Evolutionary conservation across 352 stramenopile species (phyloP).

Genomic region (Phytophthora capsici): DNA sequence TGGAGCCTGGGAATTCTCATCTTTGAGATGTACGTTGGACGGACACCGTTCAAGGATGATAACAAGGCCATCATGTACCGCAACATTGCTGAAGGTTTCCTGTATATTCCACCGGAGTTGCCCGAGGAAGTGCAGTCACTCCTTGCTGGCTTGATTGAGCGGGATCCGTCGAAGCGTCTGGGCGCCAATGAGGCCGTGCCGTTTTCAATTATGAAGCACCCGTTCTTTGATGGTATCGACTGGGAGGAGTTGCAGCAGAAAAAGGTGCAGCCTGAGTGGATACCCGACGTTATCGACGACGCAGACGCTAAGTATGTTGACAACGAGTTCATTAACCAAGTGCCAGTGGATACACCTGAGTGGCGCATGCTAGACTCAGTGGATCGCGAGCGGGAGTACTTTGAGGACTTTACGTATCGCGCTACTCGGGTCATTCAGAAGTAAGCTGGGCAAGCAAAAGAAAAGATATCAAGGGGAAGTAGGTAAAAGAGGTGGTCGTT

Average conservation of each 20-base stretch:
- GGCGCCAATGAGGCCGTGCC: constrained; percentile 79
- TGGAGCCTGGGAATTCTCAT: constrained; percentile 92
- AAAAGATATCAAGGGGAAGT: constrained; percentile 12
- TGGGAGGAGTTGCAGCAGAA: constrained; percentile 88
- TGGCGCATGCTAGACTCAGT: constrained; percentile 91
- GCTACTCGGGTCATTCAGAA: constrained; percentile 79
- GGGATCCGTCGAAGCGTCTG: constrained; percentile 75
- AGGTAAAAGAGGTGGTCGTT: constrained; percentile 24
- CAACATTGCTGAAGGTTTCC: constrained; percentile 86
- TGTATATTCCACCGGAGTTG: constrained; percentile 83
- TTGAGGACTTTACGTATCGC: constrained; percentile 88
- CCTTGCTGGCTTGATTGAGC: constrained; percentile 78
- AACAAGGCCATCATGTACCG: constrained; percentile 94
- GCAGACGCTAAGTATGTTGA: constrained; percentile 89
- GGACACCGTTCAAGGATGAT: constrained; percentile 93
- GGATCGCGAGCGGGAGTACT: constrained; percentile 83
- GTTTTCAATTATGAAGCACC: constrained; percentile 90
- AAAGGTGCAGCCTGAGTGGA: constrained; percentile 79
- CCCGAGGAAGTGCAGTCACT: constrained; percentile 79
- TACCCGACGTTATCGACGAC: constrained; percentile 84
- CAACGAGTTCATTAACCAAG: constrained; percentile 89
- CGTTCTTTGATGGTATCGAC: constrained; percentile 89
- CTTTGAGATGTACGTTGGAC: constrained; percentile 91
- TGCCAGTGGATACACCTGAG: constrained; percentile 87
- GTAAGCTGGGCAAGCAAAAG: constrained; percentile 26